Percentiles rank a stretch among this genome's conserved stretches.
phyloP scores from a whole-genome alignment of 1,284 basidiomycete species.

The Trametes hirsuta region DNA sequence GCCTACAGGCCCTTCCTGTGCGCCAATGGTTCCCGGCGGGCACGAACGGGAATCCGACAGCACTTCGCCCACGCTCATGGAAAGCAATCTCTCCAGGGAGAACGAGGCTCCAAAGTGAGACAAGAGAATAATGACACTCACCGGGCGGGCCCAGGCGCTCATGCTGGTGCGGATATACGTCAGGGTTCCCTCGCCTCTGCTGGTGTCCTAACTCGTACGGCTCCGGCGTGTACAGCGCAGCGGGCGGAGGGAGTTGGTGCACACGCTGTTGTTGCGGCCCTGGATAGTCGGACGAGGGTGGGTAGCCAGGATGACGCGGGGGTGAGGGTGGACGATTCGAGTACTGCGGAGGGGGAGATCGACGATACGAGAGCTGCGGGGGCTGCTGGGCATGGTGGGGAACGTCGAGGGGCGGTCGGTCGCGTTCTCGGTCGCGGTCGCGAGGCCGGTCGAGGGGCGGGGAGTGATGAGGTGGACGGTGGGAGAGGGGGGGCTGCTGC shows the following conservation, averaged over 20 bases:
- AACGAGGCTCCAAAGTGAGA: conserved; percentile 14
- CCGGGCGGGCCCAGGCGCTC: conserved; percentile 28
- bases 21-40: not conserved
- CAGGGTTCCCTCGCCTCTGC: conserved; percentile 22
- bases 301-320: conserved; percentile 25
- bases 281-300: conserved; percentile 15
- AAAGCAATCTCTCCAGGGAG: not conserved
- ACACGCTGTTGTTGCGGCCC: conserved; percentile 14
- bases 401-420: conserved; percentile 21
- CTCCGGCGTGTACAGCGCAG: conserved; percentile 22
- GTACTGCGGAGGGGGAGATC: conserved; percentile 25
- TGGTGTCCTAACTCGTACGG: conserved; percentile 28
- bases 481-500: conserved; percentile 24
- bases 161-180: conserved; percentile 24
- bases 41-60: not conserved
- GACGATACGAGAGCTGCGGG: conserved; percentile 20
- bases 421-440: conserved; percentile 27
- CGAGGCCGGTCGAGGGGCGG: conserved; percentile 28
- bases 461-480: conserved; percentile 29
- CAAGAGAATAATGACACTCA: conserved; percentile 19
- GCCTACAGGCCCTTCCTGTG: not conserved
- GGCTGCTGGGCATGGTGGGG: conserved; percentile 20
- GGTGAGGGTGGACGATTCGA: conserved; percentile 27
- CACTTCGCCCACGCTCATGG: not conserved
- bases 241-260: conserved; percentile 27